A percentile compares a stretch with the other conserved stretches of the same genome.
Evolutionary conservation across 495 filamentous ascomycete species (phyloP).

Genomic region (Astrothelium subdiscretum): DNA sequence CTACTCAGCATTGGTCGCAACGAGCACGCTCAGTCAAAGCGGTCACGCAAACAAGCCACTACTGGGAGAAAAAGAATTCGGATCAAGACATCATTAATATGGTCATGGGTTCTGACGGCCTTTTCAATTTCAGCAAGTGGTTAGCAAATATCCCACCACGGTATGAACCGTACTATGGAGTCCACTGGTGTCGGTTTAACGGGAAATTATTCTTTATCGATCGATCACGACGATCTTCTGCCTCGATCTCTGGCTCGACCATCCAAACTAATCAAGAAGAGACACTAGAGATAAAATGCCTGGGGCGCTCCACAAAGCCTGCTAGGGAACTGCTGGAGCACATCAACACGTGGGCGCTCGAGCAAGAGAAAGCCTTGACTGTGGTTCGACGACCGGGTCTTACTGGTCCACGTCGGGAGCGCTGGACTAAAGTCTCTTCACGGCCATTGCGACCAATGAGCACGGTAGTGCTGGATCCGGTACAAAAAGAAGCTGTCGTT

Average conservation of each 20-base stretch:
- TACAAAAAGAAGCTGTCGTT: slow-evolving; percentile 60
- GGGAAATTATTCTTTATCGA: slow-evolving; percentile 28
- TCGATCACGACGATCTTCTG: slow-evolving; percentile 19
- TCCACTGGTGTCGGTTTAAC: slow-evolving; percentile 12
- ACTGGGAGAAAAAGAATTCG: slow-evolving; percentile 42
- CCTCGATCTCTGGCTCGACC: not conserved
- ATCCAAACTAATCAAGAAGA: slow-evolving; percentile 29
- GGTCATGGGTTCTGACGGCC: slow-evolving; percentile 13
- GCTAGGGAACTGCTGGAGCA: slow-evolving; percentile 50
- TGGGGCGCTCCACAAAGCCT: slow-evolving; percentile 42
- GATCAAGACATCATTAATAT: slow-evolving; percentile 23
- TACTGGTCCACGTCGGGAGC: slow-evolving; percentile 29
- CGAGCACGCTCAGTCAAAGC: slow-evolving; percentile 41
- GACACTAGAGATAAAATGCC: slow-evolving; percentile 33
- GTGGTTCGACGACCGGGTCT: slow-evolving; percentile 37
- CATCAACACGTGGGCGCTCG: slow-evolving; percentile 31
- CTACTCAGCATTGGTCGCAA: slow-evolving; percentile 38
- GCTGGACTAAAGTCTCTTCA: slow-evolving; percentile 55
- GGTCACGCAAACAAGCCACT: slow-evolving; percentile 39
- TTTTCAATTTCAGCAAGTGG: slow-evolving; percentile 34
- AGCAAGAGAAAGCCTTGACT: slow-evolving; percentile 33
- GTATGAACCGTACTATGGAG: slow-evolving; percentile 39
- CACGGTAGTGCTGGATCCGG: slow-evolving; percentile 70
- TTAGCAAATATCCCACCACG: slow-evolving; percentile 34
- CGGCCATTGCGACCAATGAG: slow-evolving; percentile 65